Evolutionary conservation across 2,329 filamentous ascomycete species (phyloP).

Genomic region (Graphilbum ipis-grandicollis): DNA sequence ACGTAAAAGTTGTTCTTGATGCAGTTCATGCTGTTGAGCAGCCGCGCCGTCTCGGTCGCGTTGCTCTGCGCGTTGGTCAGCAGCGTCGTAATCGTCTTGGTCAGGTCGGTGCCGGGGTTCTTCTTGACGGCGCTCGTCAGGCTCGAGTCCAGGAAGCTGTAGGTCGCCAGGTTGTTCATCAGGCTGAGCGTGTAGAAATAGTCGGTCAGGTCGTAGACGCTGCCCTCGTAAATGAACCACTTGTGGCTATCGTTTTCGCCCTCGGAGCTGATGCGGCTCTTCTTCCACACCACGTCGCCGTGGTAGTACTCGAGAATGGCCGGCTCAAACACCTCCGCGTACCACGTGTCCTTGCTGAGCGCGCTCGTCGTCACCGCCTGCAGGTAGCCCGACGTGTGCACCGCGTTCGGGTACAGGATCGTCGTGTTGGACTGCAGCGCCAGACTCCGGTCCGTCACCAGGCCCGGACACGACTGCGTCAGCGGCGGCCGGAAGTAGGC

Average conservation of each 20-base stretch:
- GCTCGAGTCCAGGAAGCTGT: slow-evolving; percentile 54
- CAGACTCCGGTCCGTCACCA: slow-evolving; percentile 43
- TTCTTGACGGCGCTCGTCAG: slow-evolving; percentile 52
- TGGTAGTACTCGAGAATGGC: slow-evolving; percentile 76
- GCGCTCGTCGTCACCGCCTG: slow-evolving; percentile 37
- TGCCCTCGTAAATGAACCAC: slow-evolving; percentile 65
- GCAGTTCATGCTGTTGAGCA: slow-evolving; percentile 58
- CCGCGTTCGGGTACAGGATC: slow-evolving; percentile 30
- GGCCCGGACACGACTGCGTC: slow-evolving; percentile 51
- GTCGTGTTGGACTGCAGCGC: slow-evolving; percentile 49
- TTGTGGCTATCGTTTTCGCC: slow-evolving; percentile 50
- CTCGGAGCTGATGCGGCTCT: slow-evolving; percentile 38
- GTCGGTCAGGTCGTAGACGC: slow-evolving; percentile 77
- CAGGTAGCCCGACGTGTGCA: slow-evolving; percentile 53
- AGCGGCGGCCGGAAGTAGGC: slow-evolving; percentile 76
- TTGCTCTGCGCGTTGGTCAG: slow-evolving; percentile 36
- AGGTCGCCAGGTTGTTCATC: slow-evolving; percentile 35
- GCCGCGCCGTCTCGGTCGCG: slow-evolving; percentile 27
- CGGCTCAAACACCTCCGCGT: slow-evolving; percentile 54
- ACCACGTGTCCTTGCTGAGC: slow-evolving; percentile 57
- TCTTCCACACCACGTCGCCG: slow-evolving; percentile 63
- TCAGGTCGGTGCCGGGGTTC: slow-evolving; percentile 69
- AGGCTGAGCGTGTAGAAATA: slow-evolving; percentile 65
- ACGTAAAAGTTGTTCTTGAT: slow-evolving; percentile 70
- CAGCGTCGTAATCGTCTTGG: slow-evolving; percentile 40